Evolutionary conservation across 768 basidiomycete genomes (phyloP).

Genomic region (Suillus decipiens): DNA sequence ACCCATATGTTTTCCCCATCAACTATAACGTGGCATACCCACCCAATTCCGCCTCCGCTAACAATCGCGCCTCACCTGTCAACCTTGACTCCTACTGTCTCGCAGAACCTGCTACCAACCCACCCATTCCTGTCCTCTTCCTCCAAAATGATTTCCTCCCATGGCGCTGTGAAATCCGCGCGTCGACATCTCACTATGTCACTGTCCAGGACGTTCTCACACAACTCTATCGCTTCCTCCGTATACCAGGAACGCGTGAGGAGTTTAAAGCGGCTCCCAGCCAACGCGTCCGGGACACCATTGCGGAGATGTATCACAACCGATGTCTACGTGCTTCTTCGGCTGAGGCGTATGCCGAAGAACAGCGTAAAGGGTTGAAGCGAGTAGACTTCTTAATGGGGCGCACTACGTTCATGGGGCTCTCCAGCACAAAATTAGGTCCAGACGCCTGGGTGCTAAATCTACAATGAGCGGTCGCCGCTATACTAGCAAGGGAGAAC

Average conservation of each 20-base stretch:
- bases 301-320: constrained; percentile 43
- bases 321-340: constrained; percentile 41
- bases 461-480: constrained; percentile 21
- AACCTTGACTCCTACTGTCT: constrained; percentile 26
- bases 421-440: constrained; percentile 38
- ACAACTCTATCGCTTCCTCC: constrained; percentile 45
- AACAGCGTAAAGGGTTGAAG: constrained; percentile 50
- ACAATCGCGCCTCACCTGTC: constrained; percentile 27
- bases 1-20: constrained; percentile 26
- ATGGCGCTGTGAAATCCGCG: constrained; percentile 36
- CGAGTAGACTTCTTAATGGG: constrained; percentile 55
- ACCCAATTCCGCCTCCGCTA: constrained; percentile 23
- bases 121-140: constrained; percentile 28
- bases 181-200: constrained; percentile 27
- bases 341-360: constrained; percentile 33
- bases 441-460: constrained; percentile 40
- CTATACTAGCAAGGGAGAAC: constrained; percentile 1
- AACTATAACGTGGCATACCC: constrained; percentile 24
- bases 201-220: constrained; percentile 53
- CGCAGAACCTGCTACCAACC: constrained; percentile 34
- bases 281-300: constrained; percentile 32
- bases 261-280: constrained; percentile 44
- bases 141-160: constrained; percentile 35
- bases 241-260: constrained; percentile 36
- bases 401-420: constrained; percentile 46